These are phyloP conservation scores for Candida orba DNA, from an alignment of 805 yeast species.

Conservation along the genomic window DNA sequence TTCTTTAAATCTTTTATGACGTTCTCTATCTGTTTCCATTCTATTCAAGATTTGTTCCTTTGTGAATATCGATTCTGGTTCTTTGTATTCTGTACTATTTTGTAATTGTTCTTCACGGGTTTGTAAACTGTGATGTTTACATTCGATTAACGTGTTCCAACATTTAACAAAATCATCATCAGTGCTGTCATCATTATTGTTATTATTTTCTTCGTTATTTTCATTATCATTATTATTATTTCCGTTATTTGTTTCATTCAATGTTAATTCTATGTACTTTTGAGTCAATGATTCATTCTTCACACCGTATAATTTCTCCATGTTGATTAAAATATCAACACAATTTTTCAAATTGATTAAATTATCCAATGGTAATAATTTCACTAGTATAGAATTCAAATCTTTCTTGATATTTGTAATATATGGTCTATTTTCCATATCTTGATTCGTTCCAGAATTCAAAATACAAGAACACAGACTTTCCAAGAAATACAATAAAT, in stretches of 20 bases:
- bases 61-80: constrained; percentile 15
- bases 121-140: constrained; percentile 12
- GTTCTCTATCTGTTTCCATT: constrained; percentile 90
- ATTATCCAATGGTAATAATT: constrained; percentile 29
- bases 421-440: constrained; percentile 15
- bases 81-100: neutral
- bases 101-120: constrained; percentile 9
- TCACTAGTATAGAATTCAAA: constrained; percentile 26
- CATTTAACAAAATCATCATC: constrained; percentile 14
- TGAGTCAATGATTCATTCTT: constrained; percentile 2
- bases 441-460: neutral
- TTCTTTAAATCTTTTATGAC: constrained; percentile 82
- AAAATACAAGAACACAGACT: constrained; percentile 39
- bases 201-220: neutral
- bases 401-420: constrained; percentile 25
- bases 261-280: neutral
- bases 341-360: constrained; percentile 16
- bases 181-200: neutral
- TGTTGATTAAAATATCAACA: constrained; percentile 13
- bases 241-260: neutral
- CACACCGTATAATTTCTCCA: constrained; percentile 12
- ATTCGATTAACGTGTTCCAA: constrained; percentile 17
- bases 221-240: constrained; percentile 8
- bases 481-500: constrained; percentile 64
- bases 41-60: constrained; percentile 58